Percentiles rank a stretch among this genome's conserved stretches.
Conservation (phyloP, 2,329 filamentous ascomycete genomes). For the Dothideomycetes sp. region DNA sequence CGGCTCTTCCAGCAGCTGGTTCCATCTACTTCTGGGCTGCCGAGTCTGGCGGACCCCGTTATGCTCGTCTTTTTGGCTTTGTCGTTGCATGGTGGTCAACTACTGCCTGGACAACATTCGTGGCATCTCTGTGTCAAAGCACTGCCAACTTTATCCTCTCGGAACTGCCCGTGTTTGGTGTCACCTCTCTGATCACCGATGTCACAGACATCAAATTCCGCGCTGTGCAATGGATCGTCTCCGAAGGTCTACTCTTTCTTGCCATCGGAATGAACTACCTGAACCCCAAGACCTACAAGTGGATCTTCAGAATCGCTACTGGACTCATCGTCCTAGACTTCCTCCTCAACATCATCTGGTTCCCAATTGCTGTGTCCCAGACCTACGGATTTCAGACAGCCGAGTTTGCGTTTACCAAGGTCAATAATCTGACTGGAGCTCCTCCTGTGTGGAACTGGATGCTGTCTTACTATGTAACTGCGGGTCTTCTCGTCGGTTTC, state of each 20-base stretch:
- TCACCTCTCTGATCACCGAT: slow-evolving; percentile 45
- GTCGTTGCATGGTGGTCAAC: slow-evolving; percentile 58
- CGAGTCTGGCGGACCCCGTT: slow-evolving; percentile 47
- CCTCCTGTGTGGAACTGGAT: slow-evolving; percentile 55
- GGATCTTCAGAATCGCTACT: slow-evolving; percentile 44
- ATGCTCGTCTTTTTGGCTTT: slow-evolving; percentile 49
- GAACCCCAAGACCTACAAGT: slow-evolving; percentile 34
- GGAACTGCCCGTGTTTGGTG: slow-evolving; percentile 49
- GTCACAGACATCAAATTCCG: slow-evolving; percentile 47
- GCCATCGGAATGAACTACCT: slow-evolving; percentile 33
- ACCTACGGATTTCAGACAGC: slow-evolving; percentile 51
- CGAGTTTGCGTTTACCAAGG: slow-evolving; percentile 51
- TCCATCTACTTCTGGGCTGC: slow-evolving; percentile 56
- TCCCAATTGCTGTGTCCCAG: slow-evolving; percentile 48
- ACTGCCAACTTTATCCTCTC: slow-evolving; percentile 32
- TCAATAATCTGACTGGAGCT: slow-evolving; percentile 43
- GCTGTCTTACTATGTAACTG: slow-evolving; percentile 51
- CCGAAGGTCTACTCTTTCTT: slow-evolving; percentile 34
- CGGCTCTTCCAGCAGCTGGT: slow-evolving; percentile 49
- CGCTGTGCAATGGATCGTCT: slow-evolving; percentile 52
- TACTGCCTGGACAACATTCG: slow-evolving; percentile 50
- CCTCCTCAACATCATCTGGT: slow-evolving; percentile 51
- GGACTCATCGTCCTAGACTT: slow-evolving; percentile 49
- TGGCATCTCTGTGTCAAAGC: slow-evolving; percentile 28
- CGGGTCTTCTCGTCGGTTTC: slow-evolving; percentile 52